These are phyloP conservation scores for Centrapalus pauciflorus DNA, from an alignment of 129 eudicot genomes.

Conservation along the genomic window DNA sequence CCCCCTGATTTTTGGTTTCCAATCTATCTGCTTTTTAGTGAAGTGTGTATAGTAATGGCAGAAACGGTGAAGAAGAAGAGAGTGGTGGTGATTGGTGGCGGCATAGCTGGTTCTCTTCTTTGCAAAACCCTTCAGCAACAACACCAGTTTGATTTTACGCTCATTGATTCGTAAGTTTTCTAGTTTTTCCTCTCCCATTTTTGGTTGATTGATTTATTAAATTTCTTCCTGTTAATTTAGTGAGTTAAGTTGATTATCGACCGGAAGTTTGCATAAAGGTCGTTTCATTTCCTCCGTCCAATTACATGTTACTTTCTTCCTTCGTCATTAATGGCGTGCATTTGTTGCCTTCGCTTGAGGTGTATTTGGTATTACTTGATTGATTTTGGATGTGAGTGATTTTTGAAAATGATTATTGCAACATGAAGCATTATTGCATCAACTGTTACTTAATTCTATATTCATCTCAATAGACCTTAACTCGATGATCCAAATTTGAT, in stretches of 20 bases:
- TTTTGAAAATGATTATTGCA: too few relatives aligned
- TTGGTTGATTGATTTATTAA: background rate
- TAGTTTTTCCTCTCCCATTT: background rate
- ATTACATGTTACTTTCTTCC: background rate
- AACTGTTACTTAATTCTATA: too few relatives aligned
- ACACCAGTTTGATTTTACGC: constrained; percentile 43
- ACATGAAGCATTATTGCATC: too few relatives aligned
- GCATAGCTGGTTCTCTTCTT: constrained; percentile 62
- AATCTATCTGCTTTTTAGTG: background rate
- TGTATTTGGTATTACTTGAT: background rate
- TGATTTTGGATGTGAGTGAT: too few relatives aligned
- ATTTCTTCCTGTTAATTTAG: background rate
- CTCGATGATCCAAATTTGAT: too few relatives aligned
- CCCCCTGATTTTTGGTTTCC: too few relatives aligned
- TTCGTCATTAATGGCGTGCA: background rate
- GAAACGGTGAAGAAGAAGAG: constrained; percentile 35
- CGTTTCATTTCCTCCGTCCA: background rate
- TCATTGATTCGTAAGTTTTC: constrained; percentile 61
- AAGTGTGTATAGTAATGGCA: constrained; percentile 20
- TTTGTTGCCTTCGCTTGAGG: background rate
- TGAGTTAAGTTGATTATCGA: too few relatives aligned
- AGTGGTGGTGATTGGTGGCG: constrained; percentile 80
- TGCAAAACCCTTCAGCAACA: constrained; percentile 50
- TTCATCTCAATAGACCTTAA: too few relatives aligned
- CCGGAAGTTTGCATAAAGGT: background rate